A percentile compares a stretch with the other conserved stretches of the same genome.
These are phyloP conservation scores for Trichoderma atroviride DNA, from an alignment of 2,329 filamentous ascomycete genomes.

Conservation along the genomic window DNA sequence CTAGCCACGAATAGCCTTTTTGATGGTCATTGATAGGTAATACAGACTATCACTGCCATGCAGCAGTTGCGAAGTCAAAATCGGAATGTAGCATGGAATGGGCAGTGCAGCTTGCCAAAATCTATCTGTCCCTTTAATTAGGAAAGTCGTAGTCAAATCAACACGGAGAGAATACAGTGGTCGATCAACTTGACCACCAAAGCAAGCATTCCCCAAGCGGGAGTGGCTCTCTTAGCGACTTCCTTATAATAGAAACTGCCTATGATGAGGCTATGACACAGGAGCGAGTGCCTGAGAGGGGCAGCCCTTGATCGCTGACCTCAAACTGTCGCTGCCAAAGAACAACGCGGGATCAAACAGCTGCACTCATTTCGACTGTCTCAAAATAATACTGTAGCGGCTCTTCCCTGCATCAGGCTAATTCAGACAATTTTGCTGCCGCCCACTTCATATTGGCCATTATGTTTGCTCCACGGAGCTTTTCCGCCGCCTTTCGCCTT, in stretches of 20 bases:
- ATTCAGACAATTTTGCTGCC: neutral
- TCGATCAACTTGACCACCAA: neutral
- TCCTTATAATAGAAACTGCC: neutral
- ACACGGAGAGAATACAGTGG: neutral
- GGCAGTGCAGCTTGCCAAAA: neutral
- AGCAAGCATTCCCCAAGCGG: neutral
- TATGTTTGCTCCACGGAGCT: neutral
- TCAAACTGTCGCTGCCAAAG: neutral
- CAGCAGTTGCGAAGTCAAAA: neutral
- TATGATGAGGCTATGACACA: slow-evolving; percentile 11
- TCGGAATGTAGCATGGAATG: neutral
- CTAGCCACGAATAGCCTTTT: neutral
- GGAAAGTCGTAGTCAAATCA: neutral
- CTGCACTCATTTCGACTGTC: neutral
- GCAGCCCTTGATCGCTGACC: neutral
- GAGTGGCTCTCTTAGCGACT: slow-evolving; percentile 12
- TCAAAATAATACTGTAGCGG: neutral
- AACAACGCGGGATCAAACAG: too few relatives aligned
- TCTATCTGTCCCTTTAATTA: neutral
- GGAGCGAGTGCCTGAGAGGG: neutral
- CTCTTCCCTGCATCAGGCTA: neutral
- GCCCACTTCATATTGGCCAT: neutral
- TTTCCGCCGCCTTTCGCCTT: neutral
- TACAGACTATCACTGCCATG: neutral
- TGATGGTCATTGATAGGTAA: neutral